Percentiles rank a stretch among this genome's conserved stretches.
Evolutionary conservation across 1,139 yeast species (phyloP).

Genomic region (Nakaseomyces glabratus): DNA sequence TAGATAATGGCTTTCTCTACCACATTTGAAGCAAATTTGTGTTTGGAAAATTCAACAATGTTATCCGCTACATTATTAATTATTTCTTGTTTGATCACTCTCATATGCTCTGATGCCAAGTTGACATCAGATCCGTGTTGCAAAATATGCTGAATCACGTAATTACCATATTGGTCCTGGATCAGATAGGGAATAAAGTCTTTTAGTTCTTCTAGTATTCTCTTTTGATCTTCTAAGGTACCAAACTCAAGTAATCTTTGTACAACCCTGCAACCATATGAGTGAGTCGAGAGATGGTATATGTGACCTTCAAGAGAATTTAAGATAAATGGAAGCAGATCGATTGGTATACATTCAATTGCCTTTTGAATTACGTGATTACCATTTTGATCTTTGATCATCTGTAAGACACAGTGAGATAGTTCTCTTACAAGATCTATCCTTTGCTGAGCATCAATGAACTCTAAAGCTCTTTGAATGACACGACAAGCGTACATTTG

Average conservation of each 20-base stretch:
- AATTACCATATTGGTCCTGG: slow-evolving; percentile 96
- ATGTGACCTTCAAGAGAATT: slow-evolving; percentile 70
- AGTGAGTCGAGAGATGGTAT: slow-evolving; percentile 85
- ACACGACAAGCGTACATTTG: slow-evolving; percentile 99
- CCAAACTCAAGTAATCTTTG: slow-evolving; percentile 81
- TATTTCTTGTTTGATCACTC: slow-evolving; percentile 42
- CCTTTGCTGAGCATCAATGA: slow-evolving; percentile 59
- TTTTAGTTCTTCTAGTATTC: slow-evolving; percentile 62
- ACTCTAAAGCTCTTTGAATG: slow-evolving; percentile 87
- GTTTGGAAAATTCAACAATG: slow-evolving; percentile 77
- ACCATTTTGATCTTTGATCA: slow-evolving; percentile 96
- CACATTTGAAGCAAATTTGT: slow-evolving; percentile 95
- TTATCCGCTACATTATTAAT: slow-evolving; percentile 45
- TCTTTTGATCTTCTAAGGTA: slow-evolving; percentile 47
- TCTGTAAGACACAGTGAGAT: slow-evolving; percentile 55
- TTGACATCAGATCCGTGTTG: slow-evolving; percentile 54
- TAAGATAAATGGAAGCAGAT: slow-evolving; percentile 59
- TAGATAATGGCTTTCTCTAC: slow-evolving; percentile 85
- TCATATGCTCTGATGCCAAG: slow-evolving; percentile 14
- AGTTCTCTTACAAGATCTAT: slow-evolving; percentile 63
- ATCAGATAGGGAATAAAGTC: slow-evolving; percentile 67
- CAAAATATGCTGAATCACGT: slow-evolving; percentile 90
- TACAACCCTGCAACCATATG: slow-evolving; percentile 95
- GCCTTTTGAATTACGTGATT: slow-evolving; percentile 96
- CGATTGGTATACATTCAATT: slow-evolving; percentile 76